phyloP scores from a whole-genome alignment of 805 yeast genomes.

The Candida andamanensis region DNA sequence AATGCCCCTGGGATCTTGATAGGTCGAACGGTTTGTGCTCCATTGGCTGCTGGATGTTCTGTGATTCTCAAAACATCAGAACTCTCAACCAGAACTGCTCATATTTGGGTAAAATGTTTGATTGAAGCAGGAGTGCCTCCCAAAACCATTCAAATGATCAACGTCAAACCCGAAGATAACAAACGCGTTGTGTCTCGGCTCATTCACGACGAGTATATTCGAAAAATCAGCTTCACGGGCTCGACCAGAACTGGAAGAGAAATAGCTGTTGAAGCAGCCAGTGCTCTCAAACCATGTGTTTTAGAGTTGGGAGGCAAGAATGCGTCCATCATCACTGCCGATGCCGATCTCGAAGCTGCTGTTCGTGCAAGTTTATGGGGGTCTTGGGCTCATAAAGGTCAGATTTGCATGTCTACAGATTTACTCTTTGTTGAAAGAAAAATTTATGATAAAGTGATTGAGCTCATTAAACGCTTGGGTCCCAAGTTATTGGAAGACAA shows the following conservation, averaged over 20 bases:
- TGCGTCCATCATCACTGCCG: constrained; percentile 26
- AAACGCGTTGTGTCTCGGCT: constrained; percentile 10
- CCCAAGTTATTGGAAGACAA: constrained; percentile 10
- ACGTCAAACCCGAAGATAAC: constrained; percentile 22
- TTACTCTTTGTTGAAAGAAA: constrained; percentile 29
- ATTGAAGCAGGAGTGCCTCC: constrained; percentile 36
- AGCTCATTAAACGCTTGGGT: constrained; percentile 14
- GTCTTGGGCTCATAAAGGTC: constrained; percentile 42
- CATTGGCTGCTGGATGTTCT: constrained; percentile 47
- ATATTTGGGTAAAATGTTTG: constrained; percentile 28
- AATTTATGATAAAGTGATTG: constrained; percentile 25
- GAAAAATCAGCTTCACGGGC: constrained; percentile 44
- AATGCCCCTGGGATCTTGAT: constrained; percentile 43
- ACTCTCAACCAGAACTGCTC: constrained; percentile 28
- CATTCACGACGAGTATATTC: constrained; percentile 22
- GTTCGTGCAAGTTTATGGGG: constrained; percentile 23
- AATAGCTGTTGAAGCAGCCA: constrained; percentile 34
- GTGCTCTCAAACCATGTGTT: constrained; percentile 34
- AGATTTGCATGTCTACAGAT: constrained; percentile 46
- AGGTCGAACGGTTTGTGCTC: constrained; percentile 37
- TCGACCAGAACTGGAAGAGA: constrained; percentile 35
- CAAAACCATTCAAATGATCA: constrained; percentile 30
- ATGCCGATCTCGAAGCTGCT: constrained; percentile 30
- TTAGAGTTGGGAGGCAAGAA: constrained; percentile 47
- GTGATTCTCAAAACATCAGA: constrained; percentile 41